Conservation (phyloP, 1,284 basidiomycete genomes). For the Leccinum laetum region DNA sequence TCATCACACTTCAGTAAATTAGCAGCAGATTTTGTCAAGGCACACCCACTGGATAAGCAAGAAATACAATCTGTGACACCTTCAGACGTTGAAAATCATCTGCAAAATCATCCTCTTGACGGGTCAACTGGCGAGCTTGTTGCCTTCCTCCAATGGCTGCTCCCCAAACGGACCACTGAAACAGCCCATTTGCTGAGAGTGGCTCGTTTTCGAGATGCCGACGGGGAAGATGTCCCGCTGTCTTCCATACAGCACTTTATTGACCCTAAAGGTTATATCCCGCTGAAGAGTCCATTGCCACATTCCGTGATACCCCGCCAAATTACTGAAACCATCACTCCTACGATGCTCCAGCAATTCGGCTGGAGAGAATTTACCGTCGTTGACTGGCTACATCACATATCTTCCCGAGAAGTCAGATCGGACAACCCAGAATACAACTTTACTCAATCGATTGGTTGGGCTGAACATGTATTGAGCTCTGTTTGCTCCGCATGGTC, state of each 20-base stretch:
- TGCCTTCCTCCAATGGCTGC: conserved; percentile 82
- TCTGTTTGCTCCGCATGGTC: conserved; percentile 74
- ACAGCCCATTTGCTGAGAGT: conserved; percentile 54
- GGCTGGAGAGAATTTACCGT: conserved; percentile 82
- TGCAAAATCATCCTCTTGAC: conserved; percentile 65
- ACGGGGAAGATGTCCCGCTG: conserved; percentile 41
- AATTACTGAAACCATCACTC: conserved; percentile 60
- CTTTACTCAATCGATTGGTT: conserved; percentile 63
- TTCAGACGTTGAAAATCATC: conserved; percentile 79
- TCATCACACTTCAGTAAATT: conserved; percentile 59
- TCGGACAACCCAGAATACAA: conserved; percentile 53
- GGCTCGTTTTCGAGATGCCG: conserved; percentile 49
- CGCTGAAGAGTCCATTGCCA: conserved; percentile 78
- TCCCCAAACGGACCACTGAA: conserved; percentile 38
- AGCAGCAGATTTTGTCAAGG: conserved; percentile 52
- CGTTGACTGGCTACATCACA: conserved; percentile 71
- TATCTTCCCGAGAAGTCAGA: conserved; percentile 50
- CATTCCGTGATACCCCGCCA: conserved; percentile 68
- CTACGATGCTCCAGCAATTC: conserved; percentile 57
- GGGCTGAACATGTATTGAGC: conserved; percentile 79
- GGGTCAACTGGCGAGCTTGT: conserved; percentile 68
- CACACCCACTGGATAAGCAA: conserved; percentile 56
- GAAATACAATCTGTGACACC: conserved; percentile 77
- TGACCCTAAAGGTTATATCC: conserved; percentile 37
- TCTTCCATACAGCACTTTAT: conserved; percentile 72